A percentile compares a stretch with the other conserved stretches of the same genome.
These are phyloP conservation scores for Vicia faba DNA, from an alignment of 306 rosid species.

Conservation along the genomic window DNA sequence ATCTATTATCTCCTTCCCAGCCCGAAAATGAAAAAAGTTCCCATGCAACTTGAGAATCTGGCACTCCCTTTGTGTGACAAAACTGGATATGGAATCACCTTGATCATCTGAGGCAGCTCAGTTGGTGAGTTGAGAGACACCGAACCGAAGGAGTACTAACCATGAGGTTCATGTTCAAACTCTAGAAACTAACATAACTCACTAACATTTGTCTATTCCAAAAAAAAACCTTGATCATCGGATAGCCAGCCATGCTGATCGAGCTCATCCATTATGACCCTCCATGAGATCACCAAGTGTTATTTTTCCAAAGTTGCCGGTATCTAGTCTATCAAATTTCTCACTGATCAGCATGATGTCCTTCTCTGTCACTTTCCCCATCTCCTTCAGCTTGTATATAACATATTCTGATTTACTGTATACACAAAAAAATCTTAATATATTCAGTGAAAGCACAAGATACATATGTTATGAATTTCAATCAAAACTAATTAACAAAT, in stretches of 20 bases:
- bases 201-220: too few relatives aligned
- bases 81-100: not conserved
- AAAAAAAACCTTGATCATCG: not conserved
- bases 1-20: conserved; percentile 8
- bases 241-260: not conserved
- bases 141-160: not conserved
- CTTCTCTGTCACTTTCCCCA: conserved; percentile 83
- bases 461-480: conserved; percentile 22
- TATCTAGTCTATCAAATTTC: conserved; percentile 80
- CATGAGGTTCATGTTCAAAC: too few relatives aligned
- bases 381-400: conserved; percentile 94
- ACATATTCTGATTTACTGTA: conserved; percentile 93
- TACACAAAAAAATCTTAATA: conserved; percentile 27
- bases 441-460: conserved; percentile 31
- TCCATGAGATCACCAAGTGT: conserved; percentile 80
- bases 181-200: too few relatives aligned
- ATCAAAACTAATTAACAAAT: conserved; percentile 31
- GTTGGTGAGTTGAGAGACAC: not conserved
- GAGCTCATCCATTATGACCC: conserved; percentile 37
- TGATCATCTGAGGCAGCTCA: not conserved
- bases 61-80: conserved; percentile 13
- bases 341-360: conserved; percentile 72
- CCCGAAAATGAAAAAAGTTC: conserved; percentile 22
- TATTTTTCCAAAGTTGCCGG: conserved; percentile 80
- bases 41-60: conserved; percentile 35